Evolutionary conservation across 1,284 basidiomycete species (phyloP).

Genomic region (Ustilago loliicola): DNA sequence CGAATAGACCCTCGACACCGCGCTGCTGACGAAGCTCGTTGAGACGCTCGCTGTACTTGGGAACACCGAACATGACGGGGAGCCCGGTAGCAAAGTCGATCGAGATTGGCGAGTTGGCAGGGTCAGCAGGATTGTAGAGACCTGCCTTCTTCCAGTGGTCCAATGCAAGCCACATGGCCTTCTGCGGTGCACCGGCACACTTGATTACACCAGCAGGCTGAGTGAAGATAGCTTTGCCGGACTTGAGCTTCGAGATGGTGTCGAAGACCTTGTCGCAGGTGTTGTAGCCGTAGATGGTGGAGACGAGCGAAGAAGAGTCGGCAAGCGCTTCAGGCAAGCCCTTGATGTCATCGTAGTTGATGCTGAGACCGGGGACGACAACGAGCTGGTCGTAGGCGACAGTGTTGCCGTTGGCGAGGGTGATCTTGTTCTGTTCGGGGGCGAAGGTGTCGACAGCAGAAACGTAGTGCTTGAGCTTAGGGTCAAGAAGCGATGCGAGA

Average conservation of each 20-base stretch:
- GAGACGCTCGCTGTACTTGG: slow-evolving; percentile 89
- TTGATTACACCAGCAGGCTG: slow-evolving; percentile 95
- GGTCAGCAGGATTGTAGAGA: slow-evolving; percentile 50
- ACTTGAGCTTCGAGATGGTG: slow-evolving; percentile 76
- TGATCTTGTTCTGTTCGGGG: slow-evolving; percentile 81
- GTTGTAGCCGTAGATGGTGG: slow-evolving; percentile 83
- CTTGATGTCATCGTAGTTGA: slow-evolving; percentile 79
- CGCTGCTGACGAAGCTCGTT: slow-evolving; percentile 83
- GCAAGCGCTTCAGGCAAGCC: slow-evolving; percentile 84
- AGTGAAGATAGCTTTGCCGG: slow-evolving; percentile 91
- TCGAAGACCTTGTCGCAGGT: slow-evolving; percentile 61
- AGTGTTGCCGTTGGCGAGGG: slow-evolving; percentile 77
- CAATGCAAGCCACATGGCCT: slow-evolving; percentile 69
- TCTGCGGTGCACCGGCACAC: slow-evolving; percentile 83
- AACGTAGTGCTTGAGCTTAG: slow-evolving; percentile 80
- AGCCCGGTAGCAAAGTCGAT: slow-evolving; percentile 91
- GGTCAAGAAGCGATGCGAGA: slow-evolving; percentile 71
- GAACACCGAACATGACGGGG: slow-evolving; percentile 84
- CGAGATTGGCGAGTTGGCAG: slow-evolving; percentile 73
- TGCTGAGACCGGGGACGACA: slow-evolving; percentile 88
- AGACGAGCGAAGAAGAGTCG: slow-evolving; percentile 84
- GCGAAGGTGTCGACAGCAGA: slow-evolving; percentile 82
- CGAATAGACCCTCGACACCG: slow-evolving; percentile 83
- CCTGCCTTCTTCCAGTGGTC: slow-evolving; percentile 63
- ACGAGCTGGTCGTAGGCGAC: slow-evolving; percentile 89